Evolutionary conservation across 164 flowering plant genomes (phyloP).

Genomic region (Euptelea pleiosperma): DNA sequence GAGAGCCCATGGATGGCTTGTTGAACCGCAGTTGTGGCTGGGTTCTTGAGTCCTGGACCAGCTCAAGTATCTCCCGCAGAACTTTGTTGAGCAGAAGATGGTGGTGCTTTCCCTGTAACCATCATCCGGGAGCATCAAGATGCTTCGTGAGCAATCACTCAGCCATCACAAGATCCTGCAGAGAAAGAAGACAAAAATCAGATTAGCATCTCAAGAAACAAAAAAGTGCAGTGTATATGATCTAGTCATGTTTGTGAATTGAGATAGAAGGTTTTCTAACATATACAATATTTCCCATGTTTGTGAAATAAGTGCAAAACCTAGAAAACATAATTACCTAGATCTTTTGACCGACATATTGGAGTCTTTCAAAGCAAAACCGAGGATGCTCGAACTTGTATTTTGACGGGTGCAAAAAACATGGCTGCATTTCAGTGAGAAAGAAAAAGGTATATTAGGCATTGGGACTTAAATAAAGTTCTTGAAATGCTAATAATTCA

Average conservation of each 20-base stretch:
- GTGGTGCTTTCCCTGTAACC: slow-evolving; percentile 88
- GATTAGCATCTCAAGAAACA: background rate
- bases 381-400: too few relatives aligned
- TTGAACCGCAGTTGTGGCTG: slow-evolving; percentile 83
- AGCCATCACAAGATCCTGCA: slow-evolving; percentile 93
- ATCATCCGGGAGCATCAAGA: slow-evolving; percentile 92
- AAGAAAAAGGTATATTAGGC: too few relatives aligned
- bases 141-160: slow-evolving; percentile 96
- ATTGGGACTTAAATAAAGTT: too few relatives aligned
- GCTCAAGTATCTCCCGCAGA: slow-evolving; percentile 80
- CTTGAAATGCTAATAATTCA: too few relatives aligned
- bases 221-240: too few relatives aligned
- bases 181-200: slow-evolving; percentile 1
- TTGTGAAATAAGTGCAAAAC: background rate
- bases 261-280: too few relatives aligned
- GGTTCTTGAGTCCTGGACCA: slow-evolving; percentile 88
- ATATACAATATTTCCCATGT: too few relatives aligned
- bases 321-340: slow-evolving; percentile 49
- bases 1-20: slow-evolving; percentile 95
- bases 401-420: too few relatives aligned
- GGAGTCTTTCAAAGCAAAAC: slow-evolving; percentile 86
- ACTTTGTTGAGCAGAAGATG: slow-evolving; percentile 87
- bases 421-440: too few relatives aligned
- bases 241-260: too few relatives aligned
- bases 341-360: slow-evolving; percentile 95